Conservation (phyloP, 2,329 filamentous ascomycete genomes). For the Cryphonectria parasitica region DNA sequence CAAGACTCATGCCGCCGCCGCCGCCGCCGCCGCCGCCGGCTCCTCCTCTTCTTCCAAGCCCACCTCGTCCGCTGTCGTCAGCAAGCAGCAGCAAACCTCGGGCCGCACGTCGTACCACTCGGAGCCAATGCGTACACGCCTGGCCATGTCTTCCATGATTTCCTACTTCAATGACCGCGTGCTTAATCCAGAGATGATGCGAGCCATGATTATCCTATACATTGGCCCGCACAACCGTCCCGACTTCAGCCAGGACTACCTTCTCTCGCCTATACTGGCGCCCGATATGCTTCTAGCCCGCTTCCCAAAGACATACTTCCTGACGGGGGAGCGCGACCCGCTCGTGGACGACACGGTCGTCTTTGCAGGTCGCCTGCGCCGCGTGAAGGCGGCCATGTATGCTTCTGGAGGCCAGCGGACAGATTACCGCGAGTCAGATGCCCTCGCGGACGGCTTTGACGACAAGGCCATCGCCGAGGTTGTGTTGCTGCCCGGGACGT, state of each 20-base stretch:
- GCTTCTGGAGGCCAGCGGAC: constrained; percentile 57
- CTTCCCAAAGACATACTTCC: constrained; percentile 94
- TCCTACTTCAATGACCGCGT: constrained; percentile 98
- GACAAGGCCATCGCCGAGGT: constrained; percentile 81
- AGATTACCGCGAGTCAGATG: constrained; percentile 51
- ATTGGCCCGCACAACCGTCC: constrained; percentile 92
- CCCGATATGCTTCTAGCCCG: constrained; percentile 79
- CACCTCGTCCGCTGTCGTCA: constrained; percentile 31
- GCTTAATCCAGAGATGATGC: constrained; percentile 96
- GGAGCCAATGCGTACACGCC: constrained; percentile 73
- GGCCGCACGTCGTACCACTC: constrained; percentile 53
- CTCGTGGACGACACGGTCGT: constrained; percentile 97
- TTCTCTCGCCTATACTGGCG: constrained; percentile 86
- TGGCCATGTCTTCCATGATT: constrained; percentile 95
- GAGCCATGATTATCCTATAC: constrained; percentile 98
- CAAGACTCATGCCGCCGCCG: constrained; percentile 25
- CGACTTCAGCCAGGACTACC: constrained; percentile 88
- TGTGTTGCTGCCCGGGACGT: constrained; percentile 82
- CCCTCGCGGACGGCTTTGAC: constrained; percentile 60
- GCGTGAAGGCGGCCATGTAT: constrained; percentile 68
- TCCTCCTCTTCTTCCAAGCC: constrained; percentile 28
- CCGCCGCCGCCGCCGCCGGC: too few species aligned
- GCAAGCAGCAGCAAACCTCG: constrained; percentile 12
- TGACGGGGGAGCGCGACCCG: constrained; percentile 94
- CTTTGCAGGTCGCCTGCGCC: constrained; percentile 85